phyloP scores from a whole-genome alignment of 2,329 filamentous ascomycete species.

The Teratosphaeria epicoccoides region DNA sequence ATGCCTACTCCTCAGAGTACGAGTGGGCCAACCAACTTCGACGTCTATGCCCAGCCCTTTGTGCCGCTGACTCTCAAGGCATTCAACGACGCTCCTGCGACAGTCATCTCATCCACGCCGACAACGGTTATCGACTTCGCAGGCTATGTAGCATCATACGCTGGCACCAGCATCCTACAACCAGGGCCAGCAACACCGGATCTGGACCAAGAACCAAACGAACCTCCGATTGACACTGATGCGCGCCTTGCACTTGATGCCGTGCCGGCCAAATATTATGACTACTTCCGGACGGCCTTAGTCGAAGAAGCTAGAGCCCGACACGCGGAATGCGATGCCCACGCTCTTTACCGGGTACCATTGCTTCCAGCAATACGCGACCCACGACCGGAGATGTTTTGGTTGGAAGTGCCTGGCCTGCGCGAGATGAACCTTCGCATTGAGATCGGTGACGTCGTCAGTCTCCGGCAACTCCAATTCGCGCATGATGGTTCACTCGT shows the following conservation, averaged over 20 bases:
- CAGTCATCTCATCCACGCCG: constrained; percentile 4
- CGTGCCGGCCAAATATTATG: constrained; percentile 2
- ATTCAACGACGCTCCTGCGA: constrained; percentile 9
- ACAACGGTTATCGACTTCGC: constrained; percentile 4
- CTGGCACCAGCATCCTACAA: constrained; percentile 4
- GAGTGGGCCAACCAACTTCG: constrained; percentile 3
- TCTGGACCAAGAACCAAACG: neutral
- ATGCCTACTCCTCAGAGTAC: neutral
- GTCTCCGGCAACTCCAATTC: constrained; percentile 14
- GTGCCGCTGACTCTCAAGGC: constrained; percentile 9
- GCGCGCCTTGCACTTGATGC: neutral
- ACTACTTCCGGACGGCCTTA: constrained; percentile 8
- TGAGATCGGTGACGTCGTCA: constrained; percentile 17
- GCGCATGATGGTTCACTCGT: constrained; percentile 1
- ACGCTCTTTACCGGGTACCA: constrained; percentile 12
- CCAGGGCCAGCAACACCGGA: neutral
- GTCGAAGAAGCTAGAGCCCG: constrained; percentile 7
- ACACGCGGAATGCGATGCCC: constrained; percentile 12
- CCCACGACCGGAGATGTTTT: constrained; percentile 6
- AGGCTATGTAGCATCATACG: constrained; percentile 7
- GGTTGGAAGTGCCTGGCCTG: constrained; percentile 14
- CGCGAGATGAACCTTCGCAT: constrained; percentile 13
- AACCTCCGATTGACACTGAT: neutral
- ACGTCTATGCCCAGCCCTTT: constrained; percentile 17
- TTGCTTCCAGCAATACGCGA: constrained; percentile 2